phyloP scores from a whole-genome alignment of 1,284 basidiomycete genomes.

The Ustilago nuda region DNA sequence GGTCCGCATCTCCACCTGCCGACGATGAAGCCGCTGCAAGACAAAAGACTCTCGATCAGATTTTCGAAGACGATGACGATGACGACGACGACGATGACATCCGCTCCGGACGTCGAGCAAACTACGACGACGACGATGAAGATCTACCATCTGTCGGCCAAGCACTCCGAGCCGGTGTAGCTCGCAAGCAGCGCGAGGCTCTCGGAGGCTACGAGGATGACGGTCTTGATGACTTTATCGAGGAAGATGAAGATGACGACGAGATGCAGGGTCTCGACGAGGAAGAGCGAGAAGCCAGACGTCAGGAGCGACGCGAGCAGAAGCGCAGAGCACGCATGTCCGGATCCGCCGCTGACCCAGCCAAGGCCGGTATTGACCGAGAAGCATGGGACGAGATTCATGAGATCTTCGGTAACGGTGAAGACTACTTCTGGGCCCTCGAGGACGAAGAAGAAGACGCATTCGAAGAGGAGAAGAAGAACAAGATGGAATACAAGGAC shows the following conservation, averaged over 20 bases:
- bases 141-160: slow-evolving; percentile 66
- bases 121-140: slow-evolving; percentile 72
- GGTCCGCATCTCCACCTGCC: slow-evolving; percentile 73
- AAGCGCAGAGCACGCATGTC: slow-evolving; percentile 60
- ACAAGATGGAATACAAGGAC: slow-evolving; percentile 81
- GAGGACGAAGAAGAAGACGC: slow-evolving; percentile 71
- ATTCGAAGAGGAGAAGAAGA: slow-evolving; percentile 67
- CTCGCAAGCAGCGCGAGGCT: slow-evolving; percentile 42
- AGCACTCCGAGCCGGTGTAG: slow-evolving; percentile 51
- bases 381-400: slow-evolving; percentile 97
- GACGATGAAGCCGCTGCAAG: slow-evolving; percentile 71
- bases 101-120: slow-evolving; percentile 66
- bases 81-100: slow-evolving; percentile 72
- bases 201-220: slow-evolving; percentile 67
- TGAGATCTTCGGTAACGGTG: slow-evolving; percentile 96
- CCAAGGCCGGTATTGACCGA: slow-evolving; percentile 56
- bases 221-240: slow-evolving; percentile 78
- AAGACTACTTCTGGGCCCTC: slow-evolving; percentile 95
- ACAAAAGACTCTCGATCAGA: slow-evolving; percentile 78
- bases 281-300: slow-evolving; percentile 78
- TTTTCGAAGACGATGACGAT: slow-evolving; percentile 82
- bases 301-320: slow-evolving; percentile 76
- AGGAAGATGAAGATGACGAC: slow-evolving; percentile 76
- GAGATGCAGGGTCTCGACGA: slow-evolving; percentile 64
- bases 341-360: slow-evolving; percentile 76